Evolutionary conservation across 805 yeast species (phyloP).

Genomic region (Yarrowia sp.): DNA sequence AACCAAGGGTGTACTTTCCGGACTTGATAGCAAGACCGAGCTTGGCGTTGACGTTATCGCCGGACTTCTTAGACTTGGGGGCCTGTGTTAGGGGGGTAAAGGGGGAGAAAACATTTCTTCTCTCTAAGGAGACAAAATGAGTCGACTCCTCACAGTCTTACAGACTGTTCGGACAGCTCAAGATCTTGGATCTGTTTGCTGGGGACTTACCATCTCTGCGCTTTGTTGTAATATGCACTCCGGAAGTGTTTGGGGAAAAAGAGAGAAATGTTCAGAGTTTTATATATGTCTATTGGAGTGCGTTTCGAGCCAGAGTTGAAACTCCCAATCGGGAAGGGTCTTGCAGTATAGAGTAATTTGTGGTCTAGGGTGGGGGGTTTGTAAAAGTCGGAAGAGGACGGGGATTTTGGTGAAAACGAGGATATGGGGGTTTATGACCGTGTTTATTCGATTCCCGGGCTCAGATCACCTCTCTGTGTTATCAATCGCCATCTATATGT

Average conservation of each 20-base stretch:
- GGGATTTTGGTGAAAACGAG: not conserved
- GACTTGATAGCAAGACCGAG: constrained; percentile 97
- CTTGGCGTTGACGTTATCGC: constrained; percentile 96
- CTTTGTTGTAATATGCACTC: constrained; percentile 68
- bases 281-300: not conserved
- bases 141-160: too few species aligned
- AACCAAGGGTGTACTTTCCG: constrained; percentile 99
- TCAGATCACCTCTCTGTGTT: not conserved
- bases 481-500: not conserved
- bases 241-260: constrained; percentile 48
- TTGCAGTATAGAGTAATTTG: not conserved
- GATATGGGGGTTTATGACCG: too few species aligned
- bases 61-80: constrained; percentile 86
- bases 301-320: not conserved
- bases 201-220: constrained; percentile 97
- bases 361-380: not conserved
- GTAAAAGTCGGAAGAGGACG: not conserved
- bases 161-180: not conserved
- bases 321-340: not conserved
- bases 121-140: too few species aligned
- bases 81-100: constrained; percentile 51
- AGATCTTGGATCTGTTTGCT: constrained; percentile 22
- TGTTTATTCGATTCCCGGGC: too few species aligned
- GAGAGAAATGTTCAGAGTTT: not conserved
- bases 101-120: too few species aligned